Percentiles rank a stretch among this genome's conserved stretches.
Evolutionary conservation across 306 rosid species (phyloP).

Genomic region (Gynostemma pentaphyllum): DNA sequence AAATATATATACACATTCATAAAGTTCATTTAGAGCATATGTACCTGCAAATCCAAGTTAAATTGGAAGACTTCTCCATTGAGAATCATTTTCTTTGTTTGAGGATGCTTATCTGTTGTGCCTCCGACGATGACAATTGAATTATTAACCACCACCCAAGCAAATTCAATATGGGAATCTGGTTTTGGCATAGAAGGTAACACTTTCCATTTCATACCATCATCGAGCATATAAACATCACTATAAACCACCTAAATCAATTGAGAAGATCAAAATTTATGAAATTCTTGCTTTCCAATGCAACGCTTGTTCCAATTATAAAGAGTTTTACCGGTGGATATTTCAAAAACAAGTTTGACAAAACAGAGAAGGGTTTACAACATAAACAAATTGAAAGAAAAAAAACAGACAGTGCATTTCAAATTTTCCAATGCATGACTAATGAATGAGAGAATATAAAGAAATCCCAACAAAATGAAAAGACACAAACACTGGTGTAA

Average conservation of each 20-base stretch:
- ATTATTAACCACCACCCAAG: constrained; percentile 69
- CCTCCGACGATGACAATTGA: constrained; percentile 83
- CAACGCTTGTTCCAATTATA: background rate
- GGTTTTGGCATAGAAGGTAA: constrained; percentile 83
- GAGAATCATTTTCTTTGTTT: constrained; percentile 70
- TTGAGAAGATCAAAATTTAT: background rate
- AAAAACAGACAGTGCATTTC: background rate
- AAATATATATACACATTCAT: constrained; percentile 4
- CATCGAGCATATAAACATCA: constrained; percentile 81
- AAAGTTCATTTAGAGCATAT: background rate
- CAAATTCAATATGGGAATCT: constrained; percentile 72
- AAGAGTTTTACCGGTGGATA: background rate
- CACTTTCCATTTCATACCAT: constrained; percentile 70
- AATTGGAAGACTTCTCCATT: constrained; percentile 82
- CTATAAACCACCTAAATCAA: constrained; percentile 57
- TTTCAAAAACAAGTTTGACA: background rate
- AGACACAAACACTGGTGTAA: background rate
- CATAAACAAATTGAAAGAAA: background rate
- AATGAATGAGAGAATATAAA: background rate
- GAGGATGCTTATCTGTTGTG: constrained; percentile 82
- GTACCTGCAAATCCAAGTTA: constrained; percentile 18
- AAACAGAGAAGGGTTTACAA: background rate
- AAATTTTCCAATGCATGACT: background rate
- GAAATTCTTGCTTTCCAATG: background rate
- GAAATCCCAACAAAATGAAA: background rate